Evolutionary conservation across 1,284 basidiomycete species (phyloP).

Genomic region (Ustilago xerochloae): DNA sequence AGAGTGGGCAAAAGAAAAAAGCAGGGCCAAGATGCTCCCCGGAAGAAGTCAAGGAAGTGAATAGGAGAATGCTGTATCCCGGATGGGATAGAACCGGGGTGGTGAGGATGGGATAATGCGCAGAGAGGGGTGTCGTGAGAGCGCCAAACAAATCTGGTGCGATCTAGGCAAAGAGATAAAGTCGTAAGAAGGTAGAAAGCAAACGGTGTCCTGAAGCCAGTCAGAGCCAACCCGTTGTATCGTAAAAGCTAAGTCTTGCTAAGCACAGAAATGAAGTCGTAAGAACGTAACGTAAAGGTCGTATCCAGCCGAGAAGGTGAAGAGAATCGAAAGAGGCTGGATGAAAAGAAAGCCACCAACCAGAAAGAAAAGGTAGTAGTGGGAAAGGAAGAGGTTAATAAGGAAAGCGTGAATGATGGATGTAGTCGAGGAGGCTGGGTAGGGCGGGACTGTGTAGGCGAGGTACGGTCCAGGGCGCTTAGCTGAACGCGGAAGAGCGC

Average conservation of each 20-base stretch:
- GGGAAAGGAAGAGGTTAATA: not conserved
- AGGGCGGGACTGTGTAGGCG: not conserved
- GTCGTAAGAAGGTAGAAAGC: conserved; percentile 6
- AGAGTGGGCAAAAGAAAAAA: no score
- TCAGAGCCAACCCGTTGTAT: conserved; percentile 5
- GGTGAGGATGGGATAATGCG: no score
- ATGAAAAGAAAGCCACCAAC: conserved; percentile 9
- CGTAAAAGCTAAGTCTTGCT: conserved; percentile 14
- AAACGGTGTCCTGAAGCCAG: conserved; percentile 22
- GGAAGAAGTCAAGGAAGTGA: no score
- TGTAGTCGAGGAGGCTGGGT: conserved; percentile 1
- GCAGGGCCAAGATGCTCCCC: no score
- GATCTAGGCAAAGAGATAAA: not conserved
- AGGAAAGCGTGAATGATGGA: not conserved
- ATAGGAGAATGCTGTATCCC: no score
- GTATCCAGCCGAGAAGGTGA: conserved; percentile 17
- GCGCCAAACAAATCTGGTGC: no score
- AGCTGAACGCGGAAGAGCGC: not conserved
- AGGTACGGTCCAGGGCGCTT: not conserved
- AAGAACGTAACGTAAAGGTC: conserved; percentile 19
- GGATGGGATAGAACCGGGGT: no score
- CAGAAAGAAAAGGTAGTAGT: not conserved
- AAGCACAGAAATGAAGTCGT: conserved; percentile 2
- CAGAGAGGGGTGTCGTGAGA: no score
- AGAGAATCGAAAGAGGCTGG: conserved; percentile 13